Percentiles rank a stretch among this genome's conserved stretches.
Evolutionary conservation across 306 rosid species (phyloP).

Genomic region (Vigna angularis): DNA sequence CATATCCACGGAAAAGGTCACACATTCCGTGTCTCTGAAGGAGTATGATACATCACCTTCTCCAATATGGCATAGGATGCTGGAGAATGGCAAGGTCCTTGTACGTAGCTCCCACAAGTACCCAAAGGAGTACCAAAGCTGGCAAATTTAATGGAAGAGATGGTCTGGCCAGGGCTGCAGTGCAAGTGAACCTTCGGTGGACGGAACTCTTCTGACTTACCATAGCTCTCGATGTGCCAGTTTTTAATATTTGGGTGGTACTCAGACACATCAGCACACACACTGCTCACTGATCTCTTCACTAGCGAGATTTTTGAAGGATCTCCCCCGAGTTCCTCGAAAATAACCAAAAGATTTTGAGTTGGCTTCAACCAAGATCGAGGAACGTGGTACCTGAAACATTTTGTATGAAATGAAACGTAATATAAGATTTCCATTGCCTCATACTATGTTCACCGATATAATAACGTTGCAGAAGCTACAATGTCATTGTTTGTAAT

Average conservation of each 20-base stretch:
- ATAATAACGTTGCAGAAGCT: conserved; percentile 14
- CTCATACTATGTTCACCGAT: background rate
- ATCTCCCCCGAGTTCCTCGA: conserved; percentile 83
- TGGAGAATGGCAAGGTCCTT: conserved; percentile 76
- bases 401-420: background rate
- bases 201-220: conserved; percentile 51
- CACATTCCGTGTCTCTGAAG: background rate
- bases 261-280: conserved; percentile 70
- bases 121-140: conserved; percentile 89
- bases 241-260: conserved; percentile 53
- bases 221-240: conserved; percentile 52
- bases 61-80: conserved; percentile 59
- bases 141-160: conserved; percentile 76
- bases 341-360: conserved; percentile 67
- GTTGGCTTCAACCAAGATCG: conserved; percentile 81
- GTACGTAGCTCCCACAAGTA: conserved; percentile 70
- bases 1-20: background rate
- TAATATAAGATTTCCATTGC: background rate
- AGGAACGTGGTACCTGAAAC: conserved; percentile 87
- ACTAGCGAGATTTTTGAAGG: conserved; percentile 63
- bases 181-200: conserved; percentile 61
- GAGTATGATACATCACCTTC: conserved; percentile 56
- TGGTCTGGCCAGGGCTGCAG: conserved; percentile 69
- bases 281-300: conserved; percentile 64
- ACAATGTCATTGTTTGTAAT: background rate